phyloP scores from a whole-genome alignment of 1,284 basidiomycete species.

The Papiliotrema terrestris region DNA sequence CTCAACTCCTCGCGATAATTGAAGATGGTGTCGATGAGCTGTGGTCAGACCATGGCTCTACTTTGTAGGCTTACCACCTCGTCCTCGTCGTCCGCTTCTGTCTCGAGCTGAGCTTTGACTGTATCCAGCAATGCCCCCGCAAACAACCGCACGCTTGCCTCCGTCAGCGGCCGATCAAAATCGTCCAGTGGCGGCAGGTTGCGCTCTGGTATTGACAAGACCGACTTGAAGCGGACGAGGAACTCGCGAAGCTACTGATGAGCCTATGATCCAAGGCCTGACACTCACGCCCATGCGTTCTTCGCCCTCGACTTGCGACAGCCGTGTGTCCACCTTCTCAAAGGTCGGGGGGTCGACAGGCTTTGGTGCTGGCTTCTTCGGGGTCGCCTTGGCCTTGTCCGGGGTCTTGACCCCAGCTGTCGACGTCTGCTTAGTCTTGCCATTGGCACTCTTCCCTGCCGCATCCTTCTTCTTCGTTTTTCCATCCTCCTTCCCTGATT shows the following conservation, averaged over 20 bases:
- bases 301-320: conserved; percentile 29
- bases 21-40: conserved; percentile 17
- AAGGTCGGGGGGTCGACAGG: conserved; percentile 26
- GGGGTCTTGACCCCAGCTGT: too few relatives aligned
- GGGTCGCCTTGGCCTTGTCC: neutral
- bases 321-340: conserved; percentile 27
- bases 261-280: neutral
- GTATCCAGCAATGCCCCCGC: conserved; percentile 36
- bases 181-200: conserved; percentile 37
- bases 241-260: conserved; percentile 37
- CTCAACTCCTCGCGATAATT: conserved; percentile 38
- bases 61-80: neutral
- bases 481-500: too few relatives aligned
- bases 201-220: conserved; percentile 35
- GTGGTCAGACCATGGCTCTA: neutral
- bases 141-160: conserved; percentile 33
- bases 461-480: too few relatives aligned
- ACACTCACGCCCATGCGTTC: conserved; percentile 34
- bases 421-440: too few relatives aligned
- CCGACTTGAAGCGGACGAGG: conserved; percentile 29
- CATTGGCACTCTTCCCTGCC: too few relatives aligned
- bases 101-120: conserved; percentile 22
- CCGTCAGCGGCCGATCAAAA: conserved; percentile 40
- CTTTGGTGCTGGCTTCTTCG: conserved; percentile 13
- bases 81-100: conserved; percentile 18